These are phyloP conservation scores for Zizania palustris DNA, from an alignment of 202 grass and related monocot species.

Conservation along the genomic window DNA sequence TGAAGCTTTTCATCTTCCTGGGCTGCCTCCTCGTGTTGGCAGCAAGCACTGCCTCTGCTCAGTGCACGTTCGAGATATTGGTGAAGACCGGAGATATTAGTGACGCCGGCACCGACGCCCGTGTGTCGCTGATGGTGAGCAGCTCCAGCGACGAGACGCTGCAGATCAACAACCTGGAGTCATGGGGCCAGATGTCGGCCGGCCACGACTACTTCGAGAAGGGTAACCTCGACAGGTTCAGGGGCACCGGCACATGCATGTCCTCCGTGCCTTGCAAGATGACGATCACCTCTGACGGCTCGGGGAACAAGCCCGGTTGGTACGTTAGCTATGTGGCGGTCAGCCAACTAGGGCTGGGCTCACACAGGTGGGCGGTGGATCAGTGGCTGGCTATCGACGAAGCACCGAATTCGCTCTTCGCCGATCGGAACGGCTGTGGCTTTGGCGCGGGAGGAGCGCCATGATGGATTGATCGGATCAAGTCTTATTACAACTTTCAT, in stretches of 20 bases:
- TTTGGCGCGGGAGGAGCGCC: no score
- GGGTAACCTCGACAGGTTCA: no score
- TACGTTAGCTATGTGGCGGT: background rate
- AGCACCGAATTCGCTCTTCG: background rate
- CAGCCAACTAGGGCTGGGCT: background rate
- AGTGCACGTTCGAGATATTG: background rate
- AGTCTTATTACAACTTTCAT: no score
- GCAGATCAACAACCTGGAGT: no score
- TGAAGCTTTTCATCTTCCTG: no score
- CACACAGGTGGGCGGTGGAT: background rate
- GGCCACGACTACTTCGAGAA: no score
- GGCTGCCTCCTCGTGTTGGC: background rate
- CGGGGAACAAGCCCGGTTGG: background rate
- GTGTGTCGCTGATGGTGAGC: conserved; percentile 8
- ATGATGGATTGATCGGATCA: no score
- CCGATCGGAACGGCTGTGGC: background rate
- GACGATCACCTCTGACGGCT: background rate
- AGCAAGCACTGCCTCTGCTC: background rate
- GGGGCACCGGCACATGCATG: no score
- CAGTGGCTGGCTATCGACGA: background rate
- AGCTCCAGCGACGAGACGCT: background rate
- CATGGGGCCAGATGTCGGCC: no score
- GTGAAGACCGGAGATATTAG: background rate
- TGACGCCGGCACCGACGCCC: background rate
- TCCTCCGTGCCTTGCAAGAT: no score